These are phyloP conservation scores for Eragrostis curvula DNA, from an alignment of 176 grass and related monocot species.

Conservation along the genomic window DNA sequence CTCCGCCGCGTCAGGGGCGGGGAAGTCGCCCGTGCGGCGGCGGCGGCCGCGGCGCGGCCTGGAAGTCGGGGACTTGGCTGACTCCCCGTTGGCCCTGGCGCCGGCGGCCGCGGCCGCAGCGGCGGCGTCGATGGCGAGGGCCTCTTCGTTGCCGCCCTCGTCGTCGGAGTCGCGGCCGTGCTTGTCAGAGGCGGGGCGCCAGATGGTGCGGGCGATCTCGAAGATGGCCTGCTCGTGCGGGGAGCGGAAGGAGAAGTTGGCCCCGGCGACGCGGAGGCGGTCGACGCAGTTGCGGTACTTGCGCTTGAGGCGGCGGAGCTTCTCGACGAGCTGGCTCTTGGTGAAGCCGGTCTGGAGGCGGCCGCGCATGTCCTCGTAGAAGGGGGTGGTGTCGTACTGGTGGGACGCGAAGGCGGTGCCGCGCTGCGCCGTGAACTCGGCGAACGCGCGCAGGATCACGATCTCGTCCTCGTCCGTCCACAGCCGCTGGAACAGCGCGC, in stretches of 20 bases:
- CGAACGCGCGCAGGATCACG: conserved; percentile 80
- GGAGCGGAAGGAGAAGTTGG: conserved; percentile 62
- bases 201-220: conserved; percentile 83
- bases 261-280: conserved; percentile 60
- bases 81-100: conserved; percentile 33
- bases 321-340: conserved; percentile 96
- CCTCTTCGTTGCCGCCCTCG: not conserved
- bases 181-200: conserved; percentile 63
- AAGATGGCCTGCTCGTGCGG: conserved; percentile 84
- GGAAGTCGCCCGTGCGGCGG: conserved; percentile 36
- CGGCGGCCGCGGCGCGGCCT: conserved; percentile 45
- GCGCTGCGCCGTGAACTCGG: conserved; percentile 81
- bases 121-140: conserved; percentile 1
- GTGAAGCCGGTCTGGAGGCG: conserved; percentile 85
- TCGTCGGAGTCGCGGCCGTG: conserved; percentile 49
- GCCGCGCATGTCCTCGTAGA: conserved; percentile 94
- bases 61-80: conserved; percentile 46
- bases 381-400: conserved; percentile 97
- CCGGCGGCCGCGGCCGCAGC: not conserved
- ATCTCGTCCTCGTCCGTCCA: conserved; percentile 99
- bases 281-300: conserved; percentile 87
- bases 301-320: conserved; percentile 87
- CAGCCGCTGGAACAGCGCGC: conserved; percentile 85
- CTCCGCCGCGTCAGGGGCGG: conserved; percentile 24
- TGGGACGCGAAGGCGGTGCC: conserved; percentile 90